Evolutionary conservation across 2,329 filamentous ascomycete species (phyloP), one percentile per base, ranked within the genome.

Genomic region (Ciborinia camelliae): DNA sequence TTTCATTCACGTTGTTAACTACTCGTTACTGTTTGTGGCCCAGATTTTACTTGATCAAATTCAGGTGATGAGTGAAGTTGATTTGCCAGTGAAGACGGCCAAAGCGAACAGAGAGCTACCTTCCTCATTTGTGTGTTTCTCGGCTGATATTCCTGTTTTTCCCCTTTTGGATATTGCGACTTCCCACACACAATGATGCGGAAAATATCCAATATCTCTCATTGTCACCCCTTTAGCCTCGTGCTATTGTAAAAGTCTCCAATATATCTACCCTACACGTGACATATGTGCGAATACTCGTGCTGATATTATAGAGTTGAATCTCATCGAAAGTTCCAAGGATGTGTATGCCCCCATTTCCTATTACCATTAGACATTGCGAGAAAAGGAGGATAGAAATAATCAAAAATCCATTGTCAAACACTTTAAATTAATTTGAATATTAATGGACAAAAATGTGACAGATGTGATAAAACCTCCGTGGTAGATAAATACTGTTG

Each of bases 81-180:
- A 7, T 48, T 20, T 26, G n/a, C n/a, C n/a, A n/a, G n/a, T n/a
- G 28, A 37, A 45, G 41, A 3, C 14, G 64, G 65, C 61, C 61
- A 64, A 39, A 61, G 54, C 6, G 65, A 66, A 23, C 53, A 48
- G 28, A 66, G 45, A n/a, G 65, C 62, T 41, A 54, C 48, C 37
- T 41, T 60, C 48, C 37, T 48, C 39, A 14, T 64, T 8, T 5
- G 43, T 28, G 26, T 64, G 32, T 35, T 52, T 47, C 14, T 28
- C 37, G 5, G 23, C 23, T 39, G 8, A 26, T 2, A 14, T 28
- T 2, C 23, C 8, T 26, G 9, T 7, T 15, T 15, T 14, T 52
- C 10, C 5, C 2, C 1, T 3, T 54, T 18, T 26, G n/a, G 7
- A 54, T 28, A 3, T 12, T 26, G n/a, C 7, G n/a, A 39, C 37